Evolutionary conservation across 805 yeast species (phyloP).

Genomic region (Saccharomyces cerevisiae): DNA sequence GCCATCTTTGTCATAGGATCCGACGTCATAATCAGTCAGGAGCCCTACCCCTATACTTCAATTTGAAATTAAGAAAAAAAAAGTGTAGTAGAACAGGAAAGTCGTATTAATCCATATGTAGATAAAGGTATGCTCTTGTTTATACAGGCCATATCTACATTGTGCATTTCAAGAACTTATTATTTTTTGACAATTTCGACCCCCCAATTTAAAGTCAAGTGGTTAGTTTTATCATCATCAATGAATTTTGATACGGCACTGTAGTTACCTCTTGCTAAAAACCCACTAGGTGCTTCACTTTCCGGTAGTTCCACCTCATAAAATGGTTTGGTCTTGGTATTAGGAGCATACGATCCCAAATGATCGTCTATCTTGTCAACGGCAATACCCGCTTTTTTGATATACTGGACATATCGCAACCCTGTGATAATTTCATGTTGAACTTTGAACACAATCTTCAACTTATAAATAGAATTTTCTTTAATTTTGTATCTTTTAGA

Average conservation of each 20-base stretch:
- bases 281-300: constrained; percentile 87
- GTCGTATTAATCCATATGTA: not conserved
- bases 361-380: constrained; percentile 84
- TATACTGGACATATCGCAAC: constrained; percentile 71
- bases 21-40: not conserved
- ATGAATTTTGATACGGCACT: constrained; percentile 73
- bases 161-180: constrained; percentile 1
- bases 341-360: constrained; percentile 86
- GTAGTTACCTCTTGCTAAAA: constrained; percentile 81
- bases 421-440: constrained; percentile 92
- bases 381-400: constrained; percentile 80
- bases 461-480: constrained; percentile 66
- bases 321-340: constrained; percentile 68
- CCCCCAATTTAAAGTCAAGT: constrained; percentile 74
- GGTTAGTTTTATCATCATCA: constrained; percentile 75
- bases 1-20: not conserved
- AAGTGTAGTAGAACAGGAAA: not conserved
- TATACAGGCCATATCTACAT: not conserved
- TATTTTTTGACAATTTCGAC: constrained; percentile 66
- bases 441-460: constrained; percentile 68
- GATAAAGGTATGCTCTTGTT: not conserved
- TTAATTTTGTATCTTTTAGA: constrained; percentile 67
- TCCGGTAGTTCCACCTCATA: constrained; percentile 55
- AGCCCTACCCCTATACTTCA: not conserved
- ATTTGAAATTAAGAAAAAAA: not conserved